Conservation (phyloP, 768 basidiomycete species). For the Panus rudis region DNA sequence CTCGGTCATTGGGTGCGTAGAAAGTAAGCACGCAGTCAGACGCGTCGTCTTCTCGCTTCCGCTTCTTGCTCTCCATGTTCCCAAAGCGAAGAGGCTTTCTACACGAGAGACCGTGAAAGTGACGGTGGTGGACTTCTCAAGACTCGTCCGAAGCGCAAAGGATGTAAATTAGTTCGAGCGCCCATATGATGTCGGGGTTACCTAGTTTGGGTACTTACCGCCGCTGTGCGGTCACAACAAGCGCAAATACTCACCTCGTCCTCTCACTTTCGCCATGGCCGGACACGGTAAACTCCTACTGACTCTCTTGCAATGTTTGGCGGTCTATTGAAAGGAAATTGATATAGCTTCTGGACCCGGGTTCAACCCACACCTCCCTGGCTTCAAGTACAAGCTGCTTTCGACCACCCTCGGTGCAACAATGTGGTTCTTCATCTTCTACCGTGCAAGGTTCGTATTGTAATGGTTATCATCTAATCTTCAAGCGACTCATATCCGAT, state of each 20-base stretch:
- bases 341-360: constrained; percentile 46
- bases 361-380: constrained; percentile 85
- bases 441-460: constrained; percentile 73
- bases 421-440: constrained; percentile 99
- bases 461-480: background rate
- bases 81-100: too few species aligned
- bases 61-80: constrained; percentile 17
- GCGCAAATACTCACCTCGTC: constrained; percentile 11
- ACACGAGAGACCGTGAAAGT: constrained; percentile 5
- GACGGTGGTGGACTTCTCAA: constrained; percentile 1
- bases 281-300: constrained; percentile 18
- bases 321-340: background rate
- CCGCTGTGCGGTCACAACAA: too few species aligned
- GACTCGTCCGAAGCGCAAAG: background rate
- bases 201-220: too few species aligned
- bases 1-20: constrained; percentile 25
- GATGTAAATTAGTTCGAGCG: background rate
- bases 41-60: constrained; percentile 19
- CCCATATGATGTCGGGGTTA: constrained; percentile 1
- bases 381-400: constrained; percentile 67
- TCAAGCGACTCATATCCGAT: background rate
- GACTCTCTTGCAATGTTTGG: constrained; percentile 1
- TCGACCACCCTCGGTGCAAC: constrained; percentile 83
- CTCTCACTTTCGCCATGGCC: constrained; percentile 20
- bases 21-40: constrained; percentile 29